Conservation (phyloP, 345 rosid genomes). For the Aquilaria sinensis region DNA sequence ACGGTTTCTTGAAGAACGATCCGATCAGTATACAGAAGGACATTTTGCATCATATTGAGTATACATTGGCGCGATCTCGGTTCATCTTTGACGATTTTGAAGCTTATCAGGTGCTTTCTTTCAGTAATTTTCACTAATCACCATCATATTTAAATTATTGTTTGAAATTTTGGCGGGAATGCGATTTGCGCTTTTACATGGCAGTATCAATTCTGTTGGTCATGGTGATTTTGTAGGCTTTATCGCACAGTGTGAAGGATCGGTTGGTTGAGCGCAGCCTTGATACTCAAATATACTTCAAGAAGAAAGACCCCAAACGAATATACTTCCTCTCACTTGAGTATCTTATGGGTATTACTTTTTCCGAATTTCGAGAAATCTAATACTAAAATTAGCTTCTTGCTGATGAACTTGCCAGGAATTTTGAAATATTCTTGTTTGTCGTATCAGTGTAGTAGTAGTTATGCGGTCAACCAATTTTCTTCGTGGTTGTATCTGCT, state of each 20-base stretch:
- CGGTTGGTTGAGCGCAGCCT: conserved; percentile 46
- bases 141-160: background rate
- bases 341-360: conserved; percentile 41
- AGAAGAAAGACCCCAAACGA: conserved; percentile 43
- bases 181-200: background rate
- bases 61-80: conserved; percentile 36
- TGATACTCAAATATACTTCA: conserved; percentile 40
- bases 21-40: conserved; percentile 33
- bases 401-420: too few species aligned
- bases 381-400: too few species aligned
- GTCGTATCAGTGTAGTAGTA: background rate
- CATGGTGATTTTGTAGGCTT: conserved; percentile 23
- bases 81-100: conserved; percentile 45
- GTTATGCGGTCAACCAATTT: background rate
- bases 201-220: conserved; percentile 1
- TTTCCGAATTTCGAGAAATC: too few species aligned
- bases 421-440: too few species aligned
- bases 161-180: conserved; percentile 27
- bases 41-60: conserved; percentile 38
- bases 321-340: conserved; percentile 42
- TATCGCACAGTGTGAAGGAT: conserved; percentile 39
- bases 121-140: too few species aligned
- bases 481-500: background rate
- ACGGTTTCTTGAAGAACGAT: conserved; percentile 33
- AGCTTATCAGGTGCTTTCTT: conserved; percentile 37